These are phyloP conservation scores for Hericium coralloides DNA, from an alignment of 768 basidiomycete genomes.

Conservation along the genomic window DNA sequence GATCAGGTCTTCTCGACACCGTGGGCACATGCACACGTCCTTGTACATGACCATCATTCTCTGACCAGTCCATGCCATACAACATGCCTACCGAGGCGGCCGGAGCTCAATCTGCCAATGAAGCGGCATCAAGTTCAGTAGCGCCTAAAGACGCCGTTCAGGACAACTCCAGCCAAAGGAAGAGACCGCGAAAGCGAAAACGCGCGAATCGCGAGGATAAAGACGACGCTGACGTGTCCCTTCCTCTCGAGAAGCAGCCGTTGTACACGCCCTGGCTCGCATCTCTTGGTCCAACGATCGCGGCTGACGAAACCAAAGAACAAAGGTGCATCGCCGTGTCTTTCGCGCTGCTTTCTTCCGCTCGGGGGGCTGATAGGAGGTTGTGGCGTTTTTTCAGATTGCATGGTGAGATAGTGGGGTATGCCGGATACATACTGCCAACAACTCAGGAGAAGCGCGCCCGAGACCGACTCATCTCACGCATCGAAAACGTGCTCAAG, in stretches of 20 bases:
- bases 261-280: background rate
- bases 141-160: too few relatives aligned
- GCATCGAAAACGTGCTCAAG: slow-evolving; percentile 37
- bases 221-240: background rate
- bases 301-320: background rate
- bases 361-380: too few relatives aligned
- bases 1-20: too few relatives aligned
- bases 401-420: slow-evolving; percentile 56
- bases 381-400: slow-evolving; percentile 30
- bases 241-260: slow-evolving; percentile 1
- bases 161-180: background rate
- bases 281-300: background rate
- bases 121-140: too few relatives aligned
- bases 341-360: background rate
- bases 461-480: slow-evolving; percentile 35
- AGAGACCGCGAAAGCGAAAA: background rate
- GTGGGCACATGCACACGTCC: too few relatives aligned
- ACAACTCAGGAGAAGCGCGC: slow-evolving; percentile 42
- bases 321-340: background rate
- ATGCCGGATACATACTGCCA: slow-evolving; percentile 42
- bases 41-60: too few relatives aligned
- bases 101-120: too few relatives aligned
- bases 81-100: too few relatives aligned
- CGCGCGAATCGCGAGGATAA: background rate
- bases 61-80: too few relatives aligned